phyloP scores from a whole-genome alignment of 169 alveolate genomes.

The Eimeria necatrix region DNA sequence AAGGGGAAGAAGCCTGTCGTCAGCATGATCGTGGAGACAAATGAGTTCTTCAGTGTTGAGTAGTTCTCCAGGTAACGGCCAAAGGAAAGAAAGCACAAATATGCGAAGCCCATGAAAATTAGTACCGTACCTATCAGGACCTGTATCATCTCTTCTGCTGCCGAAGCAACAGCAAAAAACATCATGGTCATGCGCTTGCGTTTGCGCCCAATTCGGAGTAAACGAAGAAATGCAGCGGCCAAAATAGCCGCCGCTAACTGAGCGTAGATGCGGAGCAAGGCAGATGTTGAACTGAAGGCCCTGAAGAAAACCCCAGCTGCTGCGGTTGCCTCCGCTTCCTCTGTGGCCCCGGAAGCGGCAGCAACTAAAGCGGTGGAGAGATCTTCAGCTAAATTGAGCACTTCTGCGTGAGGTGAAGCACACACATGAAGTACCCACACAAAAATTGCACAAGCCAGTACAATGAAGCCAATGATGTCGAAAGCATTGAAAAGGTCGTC shows the following conservation, averaged over 20 bases:
- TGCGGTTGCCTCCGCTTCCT: conserved; percentile 33
- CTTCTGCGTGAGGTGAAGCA: conserved; percentile 26
- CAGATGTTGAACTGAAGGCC: conserved; percentile 34
- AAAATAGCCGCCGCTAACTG: conserved; percentile 57
- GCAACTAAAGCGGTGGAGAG: conserved; percentile 37
- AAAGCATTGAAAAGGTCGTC: conserved; percentile 41
- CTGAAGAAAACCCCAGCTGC: conserved; percentile 35
- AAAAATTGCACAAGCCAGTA: neutral
- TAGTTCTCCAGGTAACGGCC: conserved; percentile 41
- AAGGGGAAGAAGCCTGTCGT: conserved; percentile 57
- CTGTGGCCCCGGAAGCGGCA: conserved; percentile 35
- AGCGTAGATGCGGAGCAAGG: conserved; percentile 48
- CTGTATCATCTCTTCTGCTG: conserved; percentile 50
- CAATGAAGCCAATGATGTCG: conserved; percentile 27
- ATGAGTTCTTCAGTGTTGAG: conserved; percentile 52
- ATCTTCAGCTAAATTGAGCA: conserved; percentile 33
- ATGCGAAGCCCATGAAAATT: conserved; percentile 53
- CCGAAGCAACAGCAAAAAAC: conserved; percentile 69
- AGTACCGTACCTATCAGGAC: conserved; percentile 3
- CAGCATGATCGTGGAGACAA: conserved; percentile 47
- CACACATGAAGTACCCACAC: conserved; percentile 19
- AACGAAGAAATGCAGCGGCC: conserved; percentile 43
- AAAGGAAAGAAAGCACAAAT: conserved; percentile 58
- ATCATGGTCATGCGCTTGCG: conserved; percentile 58
- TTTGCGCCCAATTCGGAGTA: conserved; percentile 56